phyloP scores from a whole-genome alignment of 2,329 filamentous ascomycete species.

The Bisporella sp. region DNA sequence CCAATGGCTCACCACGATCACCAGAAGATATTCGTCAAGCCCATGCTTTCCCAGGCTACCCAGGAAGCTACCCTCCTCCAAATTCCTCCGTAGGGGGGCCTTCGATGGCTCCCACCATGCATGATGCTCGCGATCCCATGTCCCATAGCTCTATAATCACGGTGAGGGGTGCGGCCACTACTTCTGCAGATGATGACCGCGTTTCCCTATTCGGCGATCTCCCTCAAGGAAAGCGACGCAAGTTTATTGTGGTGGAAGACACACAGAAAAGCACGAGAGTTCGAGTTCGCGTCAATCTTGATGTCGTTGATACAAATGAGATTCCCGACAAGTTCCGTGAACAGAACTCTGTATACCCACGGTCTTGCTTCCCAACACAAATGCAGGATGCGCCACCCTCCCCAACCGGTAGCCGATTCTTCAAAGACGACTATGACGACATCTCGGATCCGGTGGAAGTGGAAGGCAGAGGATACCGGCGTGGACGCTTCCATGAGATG shows the following conservation, averaged over 20 bases:
- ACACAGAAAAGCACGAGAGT: conserved; percentile 73
- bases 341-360: conserved; percentile 81
- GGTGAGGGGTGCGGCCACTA: conserved; percentile 21
- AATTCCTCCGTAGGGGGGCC: conserved; percentile 47
- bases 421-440: conserved; percentile 60
- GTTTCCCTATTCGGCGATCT: conserved; percentile 79
- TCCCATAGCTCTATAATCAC: conserved; percentile 34
- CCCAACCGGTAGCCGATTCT: conserved; percentile 68
- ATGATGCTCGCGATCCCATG: conserved; percentile 43
- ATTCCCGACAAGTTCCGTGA: conserved; percentile 94
- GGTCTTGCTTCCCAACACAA: conserved; percentile 86
- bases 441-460: conserved; percentile 27
- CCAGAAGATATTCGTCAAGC: conserved; percentile 63
- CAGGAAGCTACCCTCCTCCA: conserved; percentile 49
- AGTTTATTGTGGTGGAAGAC: conserved; percentile 95
- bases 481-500: conserved; percentile 25
- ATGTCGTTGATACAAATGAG: conserved; percentile 88
- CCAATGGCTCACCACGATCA: conserved; percentile 43
- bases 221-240: conserved; percentile 84
- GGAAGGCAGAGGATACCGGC: conserved; percentile 26
- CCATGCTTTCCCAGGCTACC: conserved; percentile 69
- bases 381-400: conserved; percentile 82
- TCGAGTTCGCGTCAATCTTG: conserved; percentile 86
- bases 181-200: conserved; percentile 38
- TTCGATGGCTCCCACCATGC: conserved; percentile 51